Evolutionary conservation across 495 filamentous ascomycete genomes (phyloP).

Genomic region (Aspergillus steynii): DNA sequence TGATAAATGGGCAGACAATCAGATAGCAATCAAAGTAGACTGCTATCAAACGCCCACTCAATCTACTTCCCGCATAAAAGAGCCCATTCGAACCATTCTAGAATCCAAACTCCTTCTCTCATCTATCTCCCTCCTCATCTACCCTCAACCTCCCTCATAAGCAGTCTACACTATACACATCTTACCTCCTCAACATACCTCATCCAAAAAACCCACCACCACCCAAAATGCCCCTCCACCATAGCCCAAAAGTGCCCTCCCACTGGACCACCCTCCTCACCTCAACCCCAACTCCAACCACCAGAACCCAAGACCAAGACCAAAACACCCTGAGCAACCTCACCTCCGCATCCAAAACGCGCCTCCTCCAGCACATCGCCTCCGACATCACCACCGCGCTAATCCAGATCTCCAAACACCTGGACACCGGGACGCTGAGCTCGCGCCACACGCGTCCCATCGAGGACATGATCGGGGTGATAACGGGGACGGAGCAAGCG

Average conservation of each 20-base stretch:
- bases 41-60: no score
- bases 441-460: constrained; percentile 20
- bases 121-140: no score
- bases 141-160: no score
- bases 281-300: neutral
- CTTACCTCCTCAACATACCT: no score
- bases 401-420: constrained; percentile 22
- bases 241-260: no score
- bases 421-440: constrained; percentile 19
- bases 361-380: constrained; percentile 28
- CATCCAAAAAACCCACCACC: no score
- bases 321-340: neutral
- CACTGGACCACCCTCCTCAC: neutral
- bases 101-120: no score
- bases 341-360: neutral
- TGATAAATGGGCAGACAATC: neutral
- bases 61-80: no score
- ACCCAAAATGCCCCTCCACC: no score
- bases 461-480: constrained; percentile 24
- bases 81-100: no score
- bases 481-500: constrained; percentile 17
- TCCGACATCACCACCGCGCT: constrained; percentile 31
- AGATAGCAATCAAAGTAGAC: neutral
- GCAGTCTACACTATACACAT: no score
- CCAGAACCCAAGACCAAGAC: no score